Percentiles rank a stretch among this genome's conserved stretches.
These are phyloP conservation scores for Penicillium diatomitis DNA, from an alignment of 495 filamentous ascomycete genomes.

Conservation along the genomic window DNA sequence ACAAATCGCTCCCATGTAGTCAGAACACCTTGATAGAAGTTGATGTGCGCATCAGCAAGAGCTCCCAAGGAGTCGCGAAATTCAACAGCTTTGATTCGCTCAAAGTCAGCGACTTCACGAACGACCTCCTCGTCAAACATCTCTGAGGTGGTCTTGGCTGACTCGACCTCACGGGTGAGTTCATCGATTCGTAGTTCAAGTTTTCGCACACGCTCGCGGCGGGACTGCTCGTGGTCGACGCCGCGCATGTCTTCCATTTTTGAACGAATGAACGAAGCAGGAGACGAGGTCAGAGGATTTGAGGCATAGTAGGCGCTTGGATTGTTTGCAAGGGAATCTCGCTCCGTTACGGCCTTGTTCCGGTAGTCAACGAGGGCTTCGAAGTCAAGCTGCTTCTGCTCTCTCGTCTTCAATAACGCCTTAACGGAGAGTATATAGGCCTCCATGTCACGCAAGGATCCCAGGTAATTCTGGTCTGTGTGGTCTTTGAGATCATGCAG, in stretches of 20 bases:
- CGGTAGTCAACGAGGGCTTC: slow-evolving; percentile 94
- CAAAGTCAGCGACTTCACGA: slow-evolving; percentile 85
- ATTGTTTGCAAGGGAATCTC: slow-evolving; percentile 65
- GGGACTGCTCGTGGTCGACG: slow-evolving; percentile 88
- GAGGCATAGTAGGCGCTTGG: slow-evolving; percentile 51
- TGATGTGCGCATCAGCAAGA: slow-evolving; percentile 76
- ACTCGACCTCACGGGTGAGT: slow-evolving; percentile 78
- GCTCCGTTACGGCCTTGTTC: slow-evolving; percentile 77
- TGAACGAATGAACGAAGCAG: slow-evolving; percentile 81
- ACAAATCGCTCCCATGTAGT: slow-evolving; percentile 88
- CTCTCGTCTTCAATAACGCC: slow-evolving; percentile 79
- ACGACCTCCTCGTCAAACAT: slow-evolving; percentile 92
- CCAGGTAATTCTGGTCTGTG: slow-evolving; percentile 92
- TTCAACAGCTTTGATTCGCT: slow-evolving; percentile 89
- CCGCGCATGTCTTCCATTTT: slow-evolving; percentile 97
- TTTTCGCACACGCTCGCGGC: slow-evolving; percentile 77
- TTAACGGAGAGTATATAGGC: slow-evolving; percentile 80
- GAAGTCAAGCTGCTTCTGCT: slow-evolving; percentile 97
- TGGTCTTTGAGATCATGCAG: slow-evolving; percentile 73
- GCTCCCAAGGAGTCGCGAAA: slow-evolving; percentile 78
- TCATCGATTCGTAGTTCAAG: slow-evolving; percentile 87
- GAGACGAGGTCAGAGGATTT: slow-evolving; percentile 51
- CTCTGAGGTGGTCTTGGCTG: slow-evolving; percentile 70
- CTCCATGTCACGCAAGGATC: slow-evolving; percentile 85
- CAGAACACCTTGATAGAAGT: slow-evolving; percentile 71